Evolutionary conservation across 2,329 filamentous ascomycete species (phyloP).

Genomic region (Ophiosphaerella korrae): DNA sequence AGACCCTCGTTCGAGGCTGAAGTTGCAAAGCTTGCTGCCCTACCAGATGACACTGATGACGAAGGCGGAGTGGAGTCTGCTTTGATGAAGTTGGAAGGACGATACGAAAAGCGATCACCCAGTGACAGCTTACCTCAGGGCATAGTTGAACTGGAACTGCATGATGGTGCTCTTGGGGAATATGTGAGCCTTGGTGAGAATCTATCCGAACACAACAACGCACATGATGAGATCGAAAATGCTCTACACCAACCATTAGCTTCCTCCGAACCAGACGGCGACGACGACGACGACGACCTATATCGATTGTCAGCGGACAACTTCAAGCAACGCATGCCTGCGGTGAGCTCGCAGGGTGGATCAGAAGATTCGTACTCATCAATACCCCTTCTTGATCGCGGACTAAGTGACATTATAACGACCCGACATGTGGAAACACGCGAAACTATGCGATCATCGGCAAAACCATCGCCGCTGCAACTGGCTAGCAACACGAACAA

Average conservation of each 20-base stretch:
- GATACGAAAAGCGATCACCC: conserved; percentile 63
- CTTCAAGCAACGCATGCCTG: conserved; percentile 31
- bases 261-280: conserved; percentile 32
- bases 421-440: conserved; percentile 35
- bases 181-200: conserved; percentile 22
- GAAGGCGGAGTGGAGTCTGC: conserved; percentile 92
- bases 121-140: conserved; percentile 26
- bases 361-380: conserved; percentile 79
- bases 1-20: conserved; percentile 83
- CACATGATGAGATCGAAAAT: conserved; percentile 29
- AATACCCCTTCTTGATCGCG: conserved; percentile 75
- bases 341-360: conserved; percentile 53
- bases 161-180: conserved; percentile 23
- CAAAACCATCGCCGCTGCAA: conserved; percentile 43
- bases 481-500: conserved; percentile 26
- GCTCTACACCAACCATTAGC: conserved; percentile 34
- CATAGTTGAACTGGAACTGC: conserved; percentile 27
- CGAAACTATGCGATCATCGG: conserved; percentile 56
- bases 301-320: conserved; percentile 40
- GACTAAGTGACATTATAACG: conserved; percentile 42
- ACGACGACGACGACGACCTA: conserved; percentile 36
- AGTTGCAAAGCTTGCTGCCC: conserved; percentile 82
- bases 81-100: conserved; percentile 88
- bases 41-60: conserved; percentile 79
- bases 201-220: conserved; percentile 22